Percentiles rank a stretch among this genome's conserved stretches.
phyloP scores from a whole-genome alignment of 129 eudicot genomes.

The Ambrosia trifida region DNA sequence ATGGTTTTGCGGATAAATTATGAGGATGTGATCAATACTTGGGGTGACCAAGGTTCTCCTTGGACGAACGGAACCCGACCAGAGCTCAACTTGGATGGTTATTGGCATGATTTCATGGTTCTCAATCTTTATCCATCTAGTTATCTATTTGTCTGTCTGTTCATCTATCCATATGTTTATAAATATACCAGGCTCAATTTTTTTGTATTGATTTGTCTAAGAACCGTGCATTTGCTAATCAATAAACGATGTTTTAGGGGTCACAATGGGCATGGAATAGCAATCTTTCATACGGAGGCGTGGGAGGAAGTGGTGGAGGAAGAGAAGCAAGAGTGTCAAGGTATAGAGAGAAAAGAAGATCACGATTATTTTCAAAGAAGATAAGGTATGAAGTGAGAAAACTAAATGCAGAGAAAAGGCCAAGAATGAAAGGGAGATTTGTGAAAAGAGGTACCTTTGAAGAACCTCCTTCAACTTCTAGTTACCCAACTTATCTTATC shows the following conservation, averaged over 20 bases:
- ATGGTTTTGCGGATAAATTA: conserved; percentile 63
- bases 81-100: conserved; percentile 46
- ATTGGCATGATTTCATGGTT: conserved; percentile 66
- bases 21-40: conserved; percentile 65
- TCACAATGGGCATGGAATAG: conserved; percentile 30
- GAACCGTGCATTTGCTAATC: neutral
- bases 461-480: conserved; percentile 2
- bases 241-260: neutral
- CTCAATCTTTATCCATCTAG: neutral
- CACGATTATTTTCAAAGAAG: conserved; percentile 81
- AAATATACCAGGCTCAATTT: neutral
- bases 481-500: neutral
- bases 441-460: conserved; percentile 61
- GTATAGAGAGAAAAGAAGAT: conserved; percentile 89
- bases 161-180: neutral
- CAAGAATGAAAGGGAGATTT: conserved; percentile 92
- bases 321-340: conserved; percentile 88
- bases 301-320: conserved; percentile 50
- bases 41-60: conserved; percentile 82
- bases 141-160: neutral
- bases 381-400: conserved; percentile 93
- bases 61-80: conserved; percentile 77
- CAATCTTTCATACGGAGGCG: conserved; percentile 30
- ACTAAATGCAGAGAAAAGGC: conserved; percentile 91
- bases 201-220: neutral